Percentiles rank a stretch among this genome's conserved stretches.
Evolutionary conservation across 2,329 filamentous ascomycete genomes (phyloP).

Genomic region (Penicillium sp.): DNA sequence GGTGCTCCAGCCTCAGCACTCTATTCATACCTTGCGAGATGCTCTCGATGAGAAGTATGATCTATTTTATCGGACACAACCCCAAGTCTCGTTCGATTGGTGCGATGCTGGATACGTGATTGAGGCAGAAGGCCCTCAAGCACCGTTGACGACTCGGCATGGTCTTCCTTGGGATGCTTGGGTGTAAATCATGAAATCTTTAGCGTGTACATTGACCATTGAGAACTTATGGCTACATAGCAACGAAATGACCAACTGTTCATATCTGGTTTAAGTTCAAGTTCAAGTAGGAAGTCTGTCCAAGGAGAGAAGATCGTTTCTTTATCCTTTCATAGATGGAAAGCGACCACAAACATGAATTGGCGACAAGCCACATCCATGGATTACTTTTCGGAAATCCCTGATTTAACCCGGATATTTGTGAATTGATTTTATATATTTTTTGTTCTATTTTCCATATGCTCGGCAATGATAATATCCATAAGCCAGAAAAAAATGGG

Average conservation of each 20-base stretch:
- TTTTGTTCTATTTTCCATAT: not conserved
- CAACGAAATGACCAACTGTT: not conserved
- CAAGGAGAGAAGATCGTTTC: too few species aligned
- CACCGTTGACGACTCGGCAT: constrained; percentile 17
- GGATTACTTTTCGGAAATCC: too few species aligned
- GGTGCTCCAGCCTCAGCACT: constrained; percentile 33
- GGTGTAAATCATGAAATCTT: constrained; percentile 13
- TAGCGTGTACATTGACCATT: not conserved
- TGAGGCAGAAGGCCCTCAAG: constrained; percentile 38
- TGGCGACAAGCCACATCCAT: too few species aligned
- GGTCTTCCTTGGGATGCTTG: constrained; percentile 25
- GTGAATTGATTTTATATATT: too few species aligned
- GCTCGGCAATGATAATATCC: not conserved
- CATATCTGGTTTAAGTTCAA: not conserved
- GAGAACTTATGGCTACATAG: not conserved
- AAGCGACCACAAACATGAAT: not conserved
- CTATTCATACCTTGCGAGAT: constrained; percentile 32
- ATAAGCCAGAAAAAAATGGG: not conserved
- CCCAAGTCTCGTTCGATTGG: constrained; percentile 33
- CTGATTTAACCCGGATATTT: too few species aligned
- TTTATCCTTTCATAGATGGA: too few species aligned
- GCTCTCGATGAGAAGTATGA: constrained; percentile 34
- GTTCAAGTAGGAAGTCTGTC: too few species aligned
- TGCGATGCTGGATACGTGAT: constrained; percentile 40
- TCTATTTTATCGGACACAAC: constrained; percentile 33